Conservation (phyloP, 1,284 basidiomycete species). For the Pascua sp. region DNA sequence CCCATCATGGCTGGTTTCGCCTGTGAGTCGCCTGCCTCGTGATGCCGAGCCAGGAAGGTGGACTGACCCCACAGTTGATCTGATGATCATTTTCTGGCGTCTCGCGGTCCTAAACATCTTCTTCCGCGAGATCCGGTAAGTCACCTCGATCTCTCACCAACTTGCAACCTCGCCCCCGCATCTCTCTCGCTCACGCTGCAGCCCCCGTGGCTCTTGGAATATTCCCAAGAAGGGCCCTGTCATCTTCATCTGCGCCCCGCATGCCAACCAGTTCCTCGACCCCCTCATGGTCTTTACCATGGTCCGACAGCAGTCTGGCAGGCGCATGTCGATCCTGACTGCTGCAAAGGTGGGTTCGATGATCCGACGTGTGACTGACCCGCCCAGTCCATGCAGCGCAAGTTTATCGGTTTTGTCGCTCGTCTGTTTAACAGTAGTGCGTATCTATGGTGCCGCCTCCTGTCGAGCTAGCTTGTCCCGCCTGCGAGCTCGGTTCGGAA, state of each 20-base stretch:
- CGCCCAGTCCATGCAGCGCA: slow-evolving; percentile 41
- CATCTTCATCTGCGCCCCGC: slow-evolving; percentile 95
- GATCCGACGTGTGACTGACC: slow-evolving; percentile 1
- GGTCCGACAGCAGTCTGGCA: slow-evolving; percentile 76
- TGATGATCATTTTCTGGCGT: slow-evolving; percentile 57
- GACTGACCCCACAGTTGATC: slow-evolving; percentile 30
- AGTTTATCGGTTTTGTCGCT: slow-evolving; percentile 72
- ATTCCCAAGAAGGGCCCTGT: slow-evolving; percentile 89
- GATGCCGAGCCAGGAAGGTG: too few relatives aligned
- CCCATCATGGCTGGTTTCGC: slow-evolving; percentile 32
- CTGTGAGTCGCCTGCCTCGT: slow-evolving; percentile 23
- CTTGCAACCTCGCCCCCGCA: background rate
- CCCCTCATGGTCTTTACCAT: slow-evolving; percentile 84
- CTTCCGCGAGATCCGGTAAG: slow-evolving; percentile 84
- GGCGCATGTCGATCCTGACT: slow-evolving; percentile 82
- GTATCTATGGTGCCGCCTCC: slow-evolving; percentile 42
- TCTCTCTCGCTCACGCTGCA: slow-evolving; percentile 10
- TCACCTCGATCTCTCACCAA: background rate
- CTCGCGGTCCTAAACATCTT: slow-evolving; percentile 82
- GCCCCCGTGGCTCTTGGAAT: slow-evolving; percentile 87
- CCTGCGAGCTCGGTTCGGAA: too few relatives aligned
- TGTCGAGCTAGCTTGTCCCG: slow-evolving; percentile 4
- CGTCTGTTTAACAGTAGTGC: slow-evolving; percentile 85
- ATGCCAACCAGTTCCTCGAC: slow-evolving; percentile 97
- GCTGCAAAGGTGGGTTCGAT: slow-evolving; percentile 66